A percentile compares a stretch with the other conserved stretches of the same genome.
Conservation (phyloP, 164 flowering plant genomes). For the Magnolia sinica region DNA sequence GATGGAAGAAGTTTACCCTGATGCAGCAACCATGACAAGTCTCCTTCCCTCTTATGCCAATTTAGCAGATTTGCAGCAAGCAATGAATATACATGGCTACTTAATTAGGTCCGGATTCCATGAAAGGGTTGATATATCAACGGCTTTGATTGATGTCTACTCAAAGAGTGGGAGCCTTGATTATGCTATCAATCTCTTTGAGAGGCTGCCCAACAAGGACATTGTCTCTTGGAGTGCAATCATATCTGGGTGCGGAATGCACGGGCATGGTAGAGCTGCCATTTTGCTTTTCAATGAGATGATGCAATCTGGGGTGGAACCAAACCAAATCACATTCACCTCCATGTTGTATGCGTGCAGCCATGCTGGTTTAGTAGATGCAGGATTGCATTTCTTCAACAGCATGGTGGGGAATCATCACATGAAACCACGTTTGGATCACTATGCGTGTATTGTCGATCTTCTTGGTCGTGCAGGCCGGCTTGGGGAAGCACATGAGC, state of each 20-base stretch:
- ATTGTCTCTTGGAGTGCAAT: constrained; percentile 62
- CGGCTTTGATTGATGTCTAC: constrained; percentile 57
- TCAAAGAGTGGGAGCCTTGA: constrained; percentile 65
- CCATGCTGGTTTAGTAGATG: constrained; percentile 75
- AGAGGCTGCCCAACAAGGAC: constrained; percentile 40
- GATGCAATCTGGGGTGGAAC: constrained; percentile 58
- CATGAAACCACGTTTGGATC: constrained; percentile 35
- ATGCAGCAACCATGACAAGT: constrained; percentile 52
- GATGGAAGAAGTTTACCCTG: constrained; percentile 34
- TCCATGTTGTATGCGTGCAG: constrained; percentile 67
- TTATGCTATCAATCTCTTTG: constrained; percentile 49
- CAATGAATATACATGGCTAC: constrained; percentile 52
- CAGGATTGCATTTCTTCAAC: constrained; percentile 56
- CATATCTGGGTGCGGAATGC: constrained; percentile 62
- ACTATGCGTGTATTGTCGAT: constrained; percentile 70
- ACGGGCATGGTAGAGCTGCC: constrained; percentile 57
- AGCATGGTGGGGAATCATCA: constrained; percentile 34
- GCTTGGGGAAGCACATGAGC: constrained; percentile 51
- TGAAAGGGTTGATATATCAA: constrained; percentile 35
- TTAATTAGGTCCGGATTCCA: constrained; percentile 47
- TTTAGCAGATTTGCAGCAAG: constrained; percentile 56
- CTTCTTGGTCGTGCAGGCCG: constrained; percentile 77
- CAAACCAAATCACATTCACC: constrained; percentile 68
- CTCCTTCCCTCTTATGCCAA: constrained; percentile 68
- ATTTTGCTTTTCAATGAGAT: constrained; percentile 56